phyloP scores from a whole-genome alignment of 2,329 filamentous ascomycete species.

The Claviceps humidiphila region DNA sequence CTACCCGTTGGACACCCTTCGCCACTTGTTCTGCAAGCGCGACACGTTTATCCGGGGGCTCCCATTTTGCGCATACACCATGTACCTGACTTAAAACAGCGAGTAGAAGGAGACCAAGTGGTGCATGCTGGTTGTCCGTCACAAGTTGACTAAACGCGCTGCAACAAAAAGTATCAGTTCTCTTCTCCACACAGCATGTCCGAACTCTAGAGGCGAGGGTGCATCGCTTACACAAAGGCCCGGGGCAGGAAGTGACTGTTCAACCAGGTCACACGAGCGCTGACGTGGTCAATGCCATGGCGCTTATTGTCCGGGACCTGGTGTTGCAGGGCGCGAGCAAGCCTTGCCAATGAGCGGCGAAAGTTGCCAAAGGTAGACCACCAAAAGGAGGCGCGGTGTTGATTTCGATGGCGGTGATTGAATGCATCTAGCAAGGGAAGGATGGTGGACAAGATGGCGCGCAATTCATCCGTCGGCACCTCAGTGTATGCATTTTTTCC shows the following conservation, averaged over 20 bases:
- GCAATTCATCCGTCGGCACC: constrained; percentile 7
- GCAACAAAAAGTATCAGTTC: not conserved
- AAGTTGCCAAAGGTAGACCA: constrained; percentile 62
- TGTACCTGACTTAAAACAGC: constrained; percentile 48
- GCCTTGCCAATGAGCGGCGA: constrained; percentile 47
- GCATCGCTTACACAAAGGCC: constrained; percentile 22
- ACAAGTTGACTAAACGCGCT: constrained; percentile 57
- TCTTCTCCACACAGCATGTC: too few species aligned
- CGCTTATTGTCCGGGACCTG: not conserved
- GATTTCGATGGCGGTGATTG: constrained; percentile 78
- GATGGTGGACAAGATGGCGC: constrained; percentile 24
- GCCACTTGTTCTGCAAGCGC: not conserved
- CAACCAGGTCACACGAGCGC: constrained; percentile 17
- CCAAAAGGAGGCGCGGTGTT: constrained; percentile 73
- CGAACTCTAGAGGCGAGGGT: not conserved
- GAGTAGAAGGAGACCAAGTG: constrained; percentile 56
- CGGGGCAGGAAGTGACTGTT: constrained; percentile 18
- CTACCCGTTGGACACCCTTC: not conserved
- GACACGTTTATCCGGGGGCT: constrained; percentile 9
- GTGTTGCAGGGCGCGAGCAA: constrained; percentile 24
- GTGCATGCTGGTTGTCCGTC: constrained; percentile 59
- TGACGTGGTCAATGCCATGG: constrained; percentile 5
- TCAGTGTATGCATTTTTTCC: constrained; percentile 1
- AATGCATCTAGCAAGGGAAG: constrained; percentile 54
- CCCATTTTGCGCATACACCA: constrained; percentile 26